Conservation (phyloP, 2,329 filamentous ascomycete species). For the Penicillium sp. region DNA sequence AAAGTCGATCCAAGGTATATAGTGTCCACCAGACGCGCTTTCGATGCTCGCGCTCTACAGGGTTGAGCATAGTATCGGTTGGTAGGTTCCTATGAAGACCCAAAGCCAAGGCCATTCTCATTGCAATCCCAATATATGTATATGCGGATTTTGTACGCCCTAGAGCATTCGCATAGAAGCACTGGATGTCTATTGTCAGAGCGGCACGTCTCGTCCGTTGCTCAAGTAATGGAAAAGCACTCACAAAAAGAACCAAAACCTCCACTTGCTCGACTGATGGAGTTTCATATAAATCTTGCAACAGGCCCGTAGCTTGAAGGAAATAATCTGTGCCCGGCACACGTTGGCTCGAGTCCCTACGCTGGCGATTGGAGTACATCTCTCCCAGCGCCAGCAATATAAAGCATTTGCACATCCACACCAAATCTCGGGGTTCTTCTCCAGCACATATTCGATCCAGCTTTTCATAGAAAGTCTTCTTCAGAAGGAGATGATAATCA, state of each 20-base stretch:
- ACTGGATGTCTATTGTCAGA: slow-evolving; percentile 12
- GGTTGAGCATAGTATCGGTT: slow-evolving; percentile 13
- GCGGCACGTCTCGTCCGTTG: background rate
- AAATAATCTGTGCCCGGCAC: slow-evolving; percentile 37
- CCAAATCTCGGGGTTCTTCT: slow-evolving; percentile 18
- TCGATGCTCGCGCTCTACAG: slow-evolving; percentile 36
- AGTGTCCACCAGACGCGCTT: slow-evolving; percentile 44
- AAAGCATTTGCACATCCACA: slow-evolving; percentile 36
- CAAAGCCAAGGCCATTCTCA: slow-evolving; percentile 30
- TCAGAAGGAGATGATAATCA: slow-evolving; percentile 23
- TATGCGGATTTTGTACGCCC: slow-evolving; percentile 21
- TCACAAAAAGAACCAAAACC: slow-evolving; percentile 28
- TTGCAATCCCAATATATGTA: slow-evolving; percentile 20
- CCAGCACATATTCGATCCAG: slow-evolving; percentile 32
- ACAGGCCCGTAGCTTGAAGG: slow-evolving; percentile 25
- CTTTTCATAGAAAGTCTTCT: slow-evolving; percentile 31
- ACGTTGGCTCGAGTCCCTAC: slow-evolving; percentile 13
- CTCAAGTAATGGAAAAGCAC: slow-evolving; percentile 6
- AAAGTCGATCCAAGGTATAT: slow-evolving; percentile 43
- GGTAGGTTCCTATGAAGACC: slow-evolving; percentile 30
- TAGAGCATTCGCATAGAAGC: slow-evolving; percentile 21
- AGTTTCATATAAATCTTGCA: slow-evolving; percentile 33
- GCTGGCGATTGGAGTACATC: slow-evolving; percentile 32
- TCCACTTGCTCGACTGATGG: slow-evolving; percentile 34
- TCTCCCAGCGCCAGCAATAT: slow-evolving; percentile 34